Evolutionary conservation across 2,329 filamentous ascomycete species (phyloP).

Genomic region (Diaporthe citriasiana): DNA sequence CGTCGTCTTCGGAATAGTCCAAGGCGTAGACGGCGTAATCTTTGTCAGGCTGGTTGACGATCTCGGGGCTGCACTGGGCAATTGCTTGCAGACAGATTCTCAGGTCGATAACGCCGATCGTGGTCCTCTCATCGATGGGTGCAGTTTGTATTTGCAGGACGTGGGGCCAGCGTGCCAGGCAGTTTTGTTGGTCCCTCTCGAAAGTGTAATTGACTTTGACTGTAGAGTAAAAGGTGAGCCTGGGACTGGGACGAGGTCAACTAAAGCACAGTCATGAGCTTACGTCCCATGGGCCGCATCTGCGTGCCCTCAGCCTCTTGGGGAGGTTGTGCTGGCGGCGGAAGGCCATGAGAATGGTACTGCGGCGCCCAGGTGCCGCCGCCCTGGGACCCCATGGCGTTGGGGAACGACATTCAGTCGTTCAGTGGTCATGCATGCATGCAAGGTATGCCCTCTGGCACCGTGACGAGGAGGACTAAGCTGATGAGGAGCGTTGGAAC

Average conservation of each 20-base stretch:
- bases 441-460: conserved; percentile 1
- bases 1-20: conserved; percentile 96
- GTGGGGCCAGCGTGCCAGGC: conserved; percentile 87
- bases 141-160: conserved; percentile 85
- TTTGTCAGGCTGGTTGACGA: conserved; percentile 77
- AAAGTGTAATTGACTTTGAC: conserved; percentile 99
- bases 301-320: conserved; percentile 64
- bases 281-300: conserved; percentile 77
- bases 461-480: conserved; percentile 11
- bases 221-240: conserved; percentile 54
- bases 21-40: conserved; percentile 98
- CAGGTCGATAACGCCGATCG: conserved; percentile 90
- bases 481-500: conserved; percentile 4
- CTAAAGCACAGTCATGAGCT: conserved; percentile 16
- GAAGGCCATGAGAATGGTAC: conserved; percentile 46
- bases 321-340: conserved; percentile 45
- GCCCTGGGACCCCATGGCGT: conserved; percentile 46
- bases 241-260: conserved; percentile 51
- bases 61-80: conserved; percentile 83
- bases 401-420: conserved; percentile 41
- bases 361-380: conserved; percentile 39
- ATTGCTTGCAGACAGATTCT: conserved; percentile 90
- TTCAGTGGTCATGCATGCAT: conserved; percentile 36
- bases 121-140: conserved; percentile 81
- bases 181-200: conserved; percentile 90